phyloP scores from a whole-genome alignment of 2,329 filamentous ascomycete genomes.

The Paecilomyces variotii region DNA sequence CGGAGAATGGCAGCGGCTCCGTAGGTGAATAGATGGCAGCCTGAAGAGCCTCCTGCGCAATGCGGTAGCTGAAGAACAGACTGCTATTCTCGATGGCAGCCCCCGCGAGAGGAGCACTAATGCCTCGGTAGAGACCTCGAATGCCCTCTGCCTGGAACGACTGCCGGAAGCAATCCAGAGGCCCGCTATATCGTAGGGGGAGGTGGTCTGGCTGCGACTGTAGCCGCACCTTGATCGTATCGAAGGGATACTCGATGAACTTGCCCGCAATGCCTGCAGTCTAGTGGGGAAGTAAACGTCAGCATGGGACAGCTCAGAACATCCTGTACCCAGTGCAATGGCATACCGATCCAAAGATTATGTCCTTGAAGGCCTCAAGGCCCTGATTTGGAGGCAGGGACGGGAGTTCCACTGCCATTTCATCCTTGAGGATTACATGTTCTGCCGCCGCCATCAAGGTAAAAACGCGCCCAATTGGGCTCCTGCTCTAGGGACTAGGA shows the following conservation, averaged over 20 bases:
- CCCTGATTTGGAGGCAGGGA: constrained; percentile 40
- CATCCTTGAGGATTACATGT: constrained; percentile 30
- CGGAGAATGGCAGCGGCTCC: constrained; percentile 61
- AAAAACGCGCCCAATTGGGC: constrained; percentile 1
- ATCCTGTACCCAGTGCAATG: constrained; percentile 1
- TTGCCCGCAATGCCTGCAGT: constrained; percentile 82
- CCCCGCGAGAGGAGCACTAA: constrained; percentile 81
- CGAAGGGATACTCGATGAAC: constrained; percentile 96
- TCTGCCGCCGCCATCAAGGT: constrained; percentile 30
- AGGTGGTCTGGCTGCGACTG: constrained; percentile 88
- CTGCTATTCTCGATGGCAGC: constrained; percentile 88
- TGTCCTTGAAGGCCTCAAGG: constrained; percentile 70
- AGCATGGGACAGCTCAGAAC: neutral
- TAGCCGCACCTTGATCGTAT: constrained; percentile 94
- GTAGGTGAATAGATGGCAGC: constrained; percentile 50
- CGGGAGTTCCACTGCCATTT: constrained; percentile 33
- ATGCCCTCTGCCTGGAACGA: constrained; percentile 74
- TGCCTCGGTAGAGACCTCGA: constrained; percentile 77
- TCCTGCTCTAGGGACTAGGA: constrained; percentile 1
- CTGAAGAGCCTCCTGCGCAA: constrained; percentile 56
- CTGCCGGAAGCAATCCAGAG: constrained; percentile 87
- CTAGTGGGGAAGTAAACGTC: constrained; percentile 33
- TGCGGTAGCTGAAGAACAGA: constrained; percentile 82
- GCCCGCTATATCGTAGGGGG: constrained; percentile 74
- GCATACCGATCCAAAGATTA: constrained; percentile 77